phyloP scores from a whole-genome alignment of 176 grass and related monocot species.

The Calamus simplicifolius region DNA sequence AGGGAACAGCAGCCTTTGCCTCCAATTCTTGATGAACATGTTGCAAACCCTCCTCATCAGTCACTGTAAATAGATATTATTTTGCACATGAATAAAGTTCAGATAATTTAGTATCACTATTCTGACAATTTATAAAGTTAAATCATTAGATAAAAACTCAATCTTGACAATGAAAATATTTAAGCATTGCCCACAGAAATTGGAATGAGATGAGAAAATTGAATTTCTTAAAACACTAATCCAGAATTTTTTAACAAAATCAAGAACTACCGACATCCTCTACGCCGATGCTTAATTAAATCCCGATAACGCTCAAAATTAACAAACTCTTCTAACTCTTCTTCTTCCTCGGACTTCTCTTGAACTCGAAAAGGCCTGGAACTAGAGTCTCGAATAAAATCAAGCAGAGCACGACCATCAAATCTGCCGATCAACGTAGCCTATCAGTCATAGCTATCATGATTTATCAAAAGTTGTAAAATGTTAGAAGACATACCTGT shows the following conservation, averaged over 20 bases:
- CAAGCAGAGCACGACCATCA: slow-evolving; percentile 93
- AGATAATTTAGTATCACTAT: too few relatives aligned
- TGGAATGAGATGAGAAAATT: slow-evolving; percentile 18
- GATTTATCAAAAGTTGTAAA: slow-evolving; percentile 1
- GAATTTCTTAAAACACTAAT: slow-evolving; percentile 21
- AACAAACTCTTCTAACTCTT: slow-evolving; percentile 99
- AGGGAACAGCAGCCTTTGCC: slow-evolving; percentile 62
- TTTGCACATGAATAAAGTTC: slow-evolving; percentile 7
- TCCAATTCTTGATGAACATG: slow-evolving; percentile 85
- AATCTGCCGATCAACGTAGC: slow-evolving; percentile 50
- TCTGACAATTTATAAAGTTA: too few relatives aligned
- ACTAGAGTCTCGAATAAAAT: slow-evolving; percentile 79
- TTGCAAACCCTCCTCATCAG: slow-evolving; percentile 74
- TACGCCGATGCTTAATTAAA: slow-evolving; percentile 99
- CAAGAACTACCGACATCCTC: slow-evolving; percentile 99
- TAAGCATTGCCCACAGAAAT: neutral
- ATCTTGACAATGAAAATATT: slow-evolving; percentile 11
- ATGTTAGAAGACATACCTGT: slow-evolving; percentile 46
- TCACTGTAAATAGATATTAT: slow-evolving; percentile 40
- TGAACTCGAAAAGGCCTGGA: slow-evolving; percentile 51
- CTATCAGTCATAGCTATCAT: slow-evolving; percentile 18
- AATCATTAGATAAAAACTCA: too few relatives aligned
- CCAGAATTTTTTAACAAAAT: slow-evolving; percentile 32
- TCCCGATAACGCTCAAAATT: slow-evolving; percentile 99
- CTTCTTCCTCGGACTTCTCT: slow-evolving; percentile 87